Percentiles rank a stretch among this genome's conserved stretches.
These are phyloP conservation scores for Lichtheimia ramosa DNA, from an alignment of 371 early-diverging fungal species.

Conservation along the genomic window DNA sequence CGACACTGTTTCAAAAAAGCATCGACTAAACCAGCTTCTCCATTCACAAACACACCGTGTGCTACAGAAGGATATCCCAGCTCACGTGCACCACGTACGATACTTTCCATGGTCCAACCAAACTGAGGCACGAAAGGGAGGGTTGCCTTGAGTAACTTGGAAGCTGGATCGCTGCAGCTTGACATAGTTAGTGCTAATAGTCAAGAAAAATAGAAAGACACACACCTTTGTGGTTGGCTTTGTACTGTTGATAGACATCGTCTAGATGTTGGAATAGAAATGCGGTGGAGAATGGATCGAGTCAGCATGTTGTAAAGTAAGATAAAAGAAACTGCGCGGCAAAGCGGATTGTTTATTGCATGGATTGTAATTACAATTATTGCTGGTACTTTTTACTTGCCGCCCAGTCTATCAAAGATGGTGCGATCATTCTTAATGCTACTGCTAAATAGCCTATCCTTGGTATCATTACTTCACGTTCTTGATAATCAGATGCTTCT, in stretches of 20 bases:
- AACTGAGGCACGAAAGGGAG: conserved; percentile 64
- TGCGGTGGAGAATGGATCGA: too few species aligned
- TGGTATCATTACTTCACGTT: conserved; percentile 66
- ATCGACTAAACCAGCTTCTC: conserved; percentile 73
- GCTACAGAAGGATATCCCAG: conserved; percentile 75
- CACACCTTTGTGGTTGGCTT: too few species aligned
- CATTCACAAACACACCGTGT: conserved; percentile 71
- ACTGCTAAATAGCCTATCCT: conserved; percentile 53
- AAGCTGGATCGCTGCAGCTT: conserved; percentile 5
- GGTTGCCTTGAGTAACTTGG: conserved; percentile 62
- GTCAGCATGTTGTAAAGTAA: too few species aligned
- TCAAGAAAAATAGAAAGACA: too few species aligned
- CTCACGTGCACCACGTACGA: conserved; percentile 65
- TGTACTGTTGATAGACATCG: too few species aligned
- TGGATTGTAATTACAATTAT: too few species aligned
- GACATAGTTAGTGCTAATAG: not conserved
- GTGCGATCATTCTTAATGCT: conserved; percentile 58
- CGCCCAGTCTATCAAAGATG: conserved; percentile 61
- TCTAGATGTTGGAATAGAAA: too few species aligned
- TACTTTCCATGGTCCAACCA: conserved; percentile 76
- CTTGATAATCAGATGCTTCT: conserved; percentile 59
- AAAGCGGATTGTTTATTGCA: too few species aligned
- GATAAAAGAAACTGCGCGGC: too few species aligned
- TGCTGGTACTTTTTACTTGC: conserved; percentile 47
- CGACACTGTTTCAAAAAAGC: conserved; percentile 72